These are phyloP conservation scores for Pseudocercospora eumusae DNA, from an alignment of 2,329 filamentous ascomycete genomes.

Conservation along the genomic window DNA sequence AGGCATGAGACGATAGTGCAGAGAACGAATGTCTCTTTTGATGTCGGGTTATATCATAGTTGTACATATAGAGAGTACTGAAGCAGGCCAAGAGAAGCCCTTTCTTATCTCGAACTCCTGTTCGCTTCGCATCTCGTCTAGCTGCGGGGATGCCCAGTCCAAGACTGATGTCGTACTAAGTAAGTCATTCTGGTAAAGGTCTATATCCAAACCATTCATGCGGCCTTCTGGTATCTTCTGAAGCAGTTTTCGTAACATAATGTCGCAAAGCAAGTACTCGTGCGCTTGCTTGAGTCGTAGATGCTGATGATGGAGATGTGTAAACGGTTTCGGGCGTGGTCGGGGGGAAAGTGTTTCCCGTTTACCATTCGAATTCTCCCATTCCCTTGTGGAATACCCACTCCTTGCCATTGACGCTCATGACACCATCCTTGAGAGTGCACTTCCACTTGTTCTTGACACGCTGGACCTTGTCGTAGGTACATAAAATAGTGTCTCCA, in stretches of 20 bases:
- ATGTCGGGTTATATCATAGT: slow-evolving; percentile 2
- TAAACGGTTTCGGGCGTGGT: not conserved
- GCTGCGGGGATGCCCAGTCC: not conserved
- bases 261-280: slow-evolving; percentile 1
- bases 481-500: slow-evolving; percentile 90
- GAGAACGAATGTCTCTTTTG: not conserved
- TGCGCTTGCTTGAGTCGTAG: not conserved
- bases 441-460: slow-evolving; percentile 99
- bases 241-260: slow-evolving; percentile 3
- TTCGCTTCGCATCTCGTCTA: not conserved
- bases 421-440: slow-evolving; percentile 91
- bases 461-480: slow-evolving; percentile 97
- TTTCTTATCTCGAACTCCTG: not conserved
- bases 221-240: slow-evolving; percentile 2
- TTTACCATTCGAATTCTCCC: slow-evolving; percentile 96
- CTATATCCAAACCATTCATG: slow-evolving; percentile 8
- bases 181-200: slow-evolving; percentile 8
- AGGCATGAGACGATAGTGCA: not conserved
- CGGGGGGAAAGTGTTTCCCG: not conserved
- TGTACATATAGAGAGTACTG: slow-evolving; percentile 9
- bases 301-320: slow-evolving; percentile 7
- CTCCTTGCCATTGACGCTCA: slow-evolving; percentile 92
- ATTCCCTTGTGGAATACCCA: slow-evolving; percentile 94
- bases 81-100: slow-evolving; percentile 1
- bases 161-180: not conserved